These are phyloP conservation scores for Pulveroboletus frians DNA, from an alignment of 768 basidiomycete species.

Conservation along the genomic window DNA sequence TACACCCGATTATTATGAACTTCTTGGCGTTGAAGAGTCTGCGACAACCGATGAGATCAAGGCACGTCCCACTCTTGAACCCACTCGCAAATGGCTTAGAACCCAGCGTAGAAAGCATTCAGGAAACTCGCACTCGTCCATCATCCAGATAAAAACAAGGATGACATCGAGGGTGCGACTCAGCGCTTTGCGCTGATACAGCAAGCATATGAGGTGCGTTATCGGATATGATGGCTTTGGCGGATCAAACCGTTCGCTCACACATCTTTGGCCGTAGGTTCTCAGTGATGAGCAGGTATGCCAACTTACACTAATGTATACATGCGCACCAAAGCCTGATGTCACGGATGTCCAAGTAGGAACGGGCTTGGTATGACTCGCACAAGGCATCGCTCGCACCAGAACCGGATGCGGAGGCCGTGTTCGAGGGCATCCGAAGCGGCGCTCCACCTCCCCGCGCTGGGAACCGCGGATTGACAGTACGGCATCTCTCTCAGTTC, in stretches of 20 bases:
- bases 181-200: slow-evolving; percentile 83
- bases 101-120: slow-evolving; percentile 61
- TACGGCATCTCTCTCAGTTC: slow-evolving; percentile 78
- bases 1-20: slow-evolving; percentile 70
- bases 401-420: slow-evolving; percentile 76
- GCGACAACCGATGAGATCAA: slow-evolving; percentile 89
- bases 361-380: slow-evolving; percentile 97
- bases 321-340: slow-evolving; percentile 9
- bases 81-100: slow-evolving; percentile 1
- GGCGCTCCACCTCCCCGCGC: slow-evolving; percentile 54
- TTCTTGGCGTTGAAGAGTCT: slow-evolving; percentile 75
- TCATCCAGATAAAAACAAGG: slow-evolving; percentile 85
- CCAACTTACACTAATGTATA: slow-evolving; percentile 3
- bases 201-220: slow-evolving; percentile 87
- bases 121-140: slow-evolving; percentile 78
- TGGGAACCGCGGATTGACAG: slow-evolving; percentile 70
- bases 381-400: slow-evolving; percentile 78
- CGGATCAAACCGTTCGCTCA: background rate
- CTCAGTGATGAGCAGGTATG: slow-evolving; percentile 92
- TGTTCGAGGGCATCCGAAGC: slow-evolving; percentile 79
- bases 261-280: slow-evolving; percentile 60
- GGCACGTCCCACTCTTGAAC: slow-evolving; percentile 34
- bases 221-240: background rate
- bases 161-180: slow-evolving; percentile 81
- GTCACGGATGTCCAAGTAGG: slow-evolving; percentile 50